A percentile compares a stretch with the other conserved stretches of the same genome.
Evolutionary conservation across 306 rosid species (phyloP).

Genomic region (Lathyrus tuberosus): DNA sequence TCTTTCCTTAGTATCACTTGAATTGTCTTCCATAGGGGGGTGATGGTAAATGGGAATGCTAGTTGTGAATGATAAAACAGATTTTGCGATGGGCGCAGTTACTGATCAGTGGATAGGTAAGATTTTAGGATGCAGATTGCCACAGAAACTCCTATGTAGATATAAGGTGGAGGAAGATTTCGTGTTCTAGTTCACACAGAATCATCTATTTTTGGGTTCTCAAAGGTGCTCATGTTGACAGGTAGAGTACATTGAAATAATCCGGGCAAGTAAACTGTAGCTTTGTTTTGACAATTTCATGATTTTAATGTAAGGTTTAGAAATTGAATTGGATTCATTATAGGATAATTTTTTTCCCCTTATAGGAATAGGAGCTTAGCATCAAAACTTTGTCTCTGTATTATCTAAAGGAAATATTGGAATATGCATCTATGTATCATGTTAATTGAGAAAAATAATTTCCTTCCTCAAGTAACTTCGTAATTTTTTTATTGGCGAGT

Average conservation of each 20-base stretch:
- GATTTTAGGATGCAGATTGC: not conserved
- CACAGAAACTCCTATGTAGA: not conserved
- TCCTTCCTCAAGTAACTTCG: not conserved
- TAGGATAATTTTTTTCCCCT: conserved; percentile 1
- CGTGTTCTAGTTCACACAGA: not conserved
- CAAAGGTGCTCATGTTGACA: not conserved
- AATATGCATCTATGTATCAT: conserved; percentile 5
- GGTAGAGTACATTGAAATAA: not conserved
- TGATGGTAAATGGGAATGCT: conserved; percentile 22
- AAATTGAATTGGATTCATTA: not conserved
- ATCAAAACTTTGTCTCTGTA: not conserved
- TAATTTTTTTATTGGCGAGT: not conserved
- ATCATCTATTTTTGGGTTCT: not conserved
- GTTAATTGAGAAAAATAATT: conserved; percentile 12
- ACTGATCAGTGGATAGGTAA: not conserved
- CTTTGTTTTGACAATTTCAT: not conserved
- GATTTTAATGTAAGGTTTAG: not conserved
- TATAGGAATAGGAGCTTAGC: not conserved
- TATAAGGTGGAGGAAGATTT: conserved; percentile 1
- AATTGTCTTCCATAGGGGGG: not conserved
- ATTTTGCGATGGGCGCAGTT: not conserved
- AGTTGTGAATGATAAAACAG: not conserved
- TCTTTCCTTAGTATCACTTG: conserved; percentile 6
- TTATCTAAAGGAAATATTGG: conserved; percentile 12
- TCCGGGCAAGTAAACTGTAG: conserved; percentile 3